These are phyloP conservation scores for Coemansia sp. DNA, from an alignment of 192 early-diverging fungal genomes.

Conservation along the genomic window DNA sequence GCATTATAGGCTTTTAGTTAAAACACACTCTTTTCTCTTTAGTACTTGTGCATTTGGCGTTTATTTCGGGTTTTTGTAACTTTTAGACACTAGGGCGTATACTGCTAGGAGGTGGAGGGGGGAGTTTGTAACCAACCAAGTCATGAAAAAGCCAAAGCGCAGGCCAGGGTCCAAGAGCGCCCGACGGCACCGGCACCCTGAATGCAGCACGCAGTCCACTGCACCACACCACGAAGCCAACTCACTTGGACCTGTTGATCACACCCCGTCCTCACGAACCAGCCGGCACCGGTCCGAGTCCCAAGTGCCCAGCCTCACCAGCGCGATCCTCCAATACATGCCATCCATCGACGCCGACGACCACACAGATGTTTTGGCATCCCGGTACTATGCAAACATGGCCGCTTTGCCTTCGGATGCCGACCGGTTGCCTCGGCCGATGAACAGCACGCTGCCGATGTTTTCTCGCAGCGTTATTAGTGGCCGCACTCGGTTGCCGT, in stretches of 20 bases:
- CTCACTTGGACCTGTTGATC: too few species aligned
- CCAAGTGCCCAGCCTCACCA: slow-evolving; percentile 9
- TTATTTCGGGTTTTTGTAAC: too few species aligned
- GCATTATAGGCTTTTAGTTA: background rate
- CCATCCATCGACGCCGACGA: slow-evolving; percentile 32
- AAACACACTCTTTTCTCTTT: background rate
- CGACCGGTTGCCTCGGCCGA: slow-evolving; percentile 38
- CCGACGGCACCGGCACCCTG: slow-evolving; percentile 3
- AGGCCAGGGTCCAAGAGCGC: background rate
- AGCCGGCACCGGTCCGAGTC: background rate
- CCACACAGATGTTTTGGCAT: slow-evolving; percentile 29
- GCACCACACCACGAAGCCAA: background rate
- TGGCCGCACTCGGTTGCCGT: slow-evolving; percentile 8
- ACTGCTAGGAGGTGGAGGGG: too few species aligned
- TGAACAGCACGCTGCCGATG: slow-evolving; percentile 54
- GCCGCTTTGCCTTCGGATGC: slow-evolving; percentile 18
- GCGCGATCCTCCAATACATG: slow-evolving; percentile 46
- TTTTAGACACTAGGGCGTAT: too few species aligned
- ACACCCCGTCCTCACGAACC: background rate
- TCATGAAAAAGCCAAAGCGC: slow-evolving; percentile 6
- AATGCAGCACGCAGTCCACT: background rate
- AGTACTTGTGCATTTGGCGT: background rate
- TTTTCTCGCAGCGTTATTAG: slow-evolving; percentile 49
- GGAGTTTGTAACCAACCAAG: too few species aligned
- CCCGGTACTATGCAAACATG: slow-evolving; percentile 52